These are phyloP conservation scores for Collybiopsis confluens DNA, from an alignment of 768 basidiomycete species.

Conservation along the genomic window DNA sequence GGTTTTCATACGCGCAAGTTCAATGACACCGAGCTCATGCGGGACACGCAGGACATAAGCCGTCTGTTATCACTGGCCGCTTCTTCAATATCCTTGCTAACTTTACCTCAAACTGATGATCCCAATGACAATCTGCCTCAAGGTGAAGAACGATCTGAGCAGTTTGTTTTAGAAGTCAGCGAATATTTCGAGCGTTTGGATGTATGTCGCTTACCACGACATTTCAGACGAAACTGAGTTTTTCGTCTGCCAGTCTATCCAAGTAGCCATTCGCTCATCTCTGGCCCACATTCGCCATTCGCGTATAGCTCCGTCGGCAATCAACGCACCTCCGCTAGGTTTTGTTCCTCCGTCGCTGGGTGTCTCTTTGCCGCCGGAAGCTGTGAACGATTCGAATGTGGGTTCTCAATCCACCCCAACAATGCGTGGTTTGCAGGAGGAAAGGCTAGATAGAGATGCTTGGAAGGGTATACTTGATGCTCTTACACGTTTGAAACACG, in stretches of 20 bases:
- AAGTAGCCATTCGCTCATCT: slow-evolving; percentile 70
- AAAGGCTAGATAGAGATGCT: slow-evolving; percentile 69
- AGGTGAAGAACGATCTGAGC: slow-evolving; percentile 80
- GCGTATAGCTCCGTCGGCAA: slow-evolving; percentile 84
- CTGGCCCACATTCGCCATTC: slow-evolving; percentile 79
- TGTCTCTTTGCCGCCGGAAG: slow-evolving; percentile 57
- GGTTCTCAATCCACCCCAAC: slow-evolving; percentile 15
- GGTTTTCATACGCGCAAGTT: slow-evolving; percentile 8
- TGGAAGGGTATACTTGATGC: slow-evolving; percentile 74
- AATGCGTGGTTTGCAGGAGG: slow-evolving; percentile 72
- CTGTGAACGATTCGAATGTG: slow-evolving; percentile 20
- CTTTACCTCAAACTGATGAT: slow-evolving; percentile 77
- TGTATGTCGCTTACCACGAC: slow-evolving; percentile 34
- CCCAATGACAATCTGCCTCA: slow-evolving; percentile 67
- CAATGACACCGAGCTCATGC: not conserved
- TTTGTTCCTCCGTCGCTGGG: slow-evolving; percentile 78
- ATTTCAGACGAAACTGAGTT: slow-evolving; percentile 6
- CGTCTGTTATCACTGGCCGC: slow-evolving; percentile 72
- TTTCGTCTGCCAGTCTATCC: slow-evolving; percentile 52
- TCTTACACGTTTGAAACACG: slow-evolving; percentile 57
- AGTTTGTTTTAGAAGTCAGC: slow-evolving; percentile 80
- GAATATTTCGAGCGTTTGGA: slow-evolving; percentile 83
- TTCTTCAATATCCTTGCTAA: slow-evolving; percentile 73
- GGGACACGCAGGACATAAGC: slow-evolving; percentile 72
- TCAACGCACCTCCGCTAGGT: slow-evolving; percentile 68